Base-by-base conservation (phyloP, 495 filamentous ascomycete species). In the Neurospora sp. region DNA sequence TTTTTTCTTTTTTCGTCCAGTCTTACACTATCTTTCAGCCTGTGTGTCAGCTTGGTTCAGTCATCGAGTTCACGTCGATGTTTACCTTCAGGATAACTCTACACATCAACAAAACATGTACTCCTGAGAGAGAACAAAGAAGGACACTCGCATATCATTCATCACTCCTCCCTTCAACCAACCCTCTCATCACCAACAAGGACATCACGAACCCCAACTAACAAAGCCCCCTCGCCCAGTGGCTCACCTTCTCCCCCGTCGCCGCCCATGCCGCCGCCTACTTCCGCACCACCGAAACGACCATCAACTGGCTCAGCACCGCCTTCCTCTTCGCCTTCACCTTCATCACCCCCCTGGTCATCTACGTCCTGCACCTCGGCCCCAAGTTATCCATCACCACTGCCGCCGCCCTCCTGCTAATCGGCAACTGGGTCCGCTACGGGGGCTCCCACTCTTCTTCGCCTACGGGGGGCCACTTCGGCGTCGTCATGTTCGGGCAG, bases 361-460 rank as follows among this genome's bases (percentile, higher is more conserved):
- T 98, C 75, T 92, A 90, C 80, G 89, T 89, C 61, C 87, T 99
- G 68, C 91, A 97, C 80, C 87, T 84, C 79, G 91, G 92, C 31
- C 93, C 94, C 12, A 96, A 92, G 81, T 86, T 83, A 27, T 89
- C 93, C 71, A 94, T 98, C 79, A 83, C 97, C 61, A 85, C 79
- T 46, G 87, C 93, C 4, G 91, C 93, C 16, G 77, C 89, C 5
- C 87, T 99, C 20, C 84, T 93, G 18, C 85, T 98, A 3, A 76
- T 89, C 1, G 96, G 95, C 1, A 97, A 96, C 83, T 97, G 95
- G 94, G 89, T 99, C 76, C 91, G 96, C 73, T 97, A 95, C 83
- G 93, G 87, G 1, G 94, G 93, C 72, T 90, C 92, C 5, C 86
- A 86, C 75, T 80, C 81, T 18, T 76, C 79, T 38, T 83, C 82